Conservation (phyloP, 495 filamentous ascomycete genomes). For the Achaetomiella virescens region DNA sequence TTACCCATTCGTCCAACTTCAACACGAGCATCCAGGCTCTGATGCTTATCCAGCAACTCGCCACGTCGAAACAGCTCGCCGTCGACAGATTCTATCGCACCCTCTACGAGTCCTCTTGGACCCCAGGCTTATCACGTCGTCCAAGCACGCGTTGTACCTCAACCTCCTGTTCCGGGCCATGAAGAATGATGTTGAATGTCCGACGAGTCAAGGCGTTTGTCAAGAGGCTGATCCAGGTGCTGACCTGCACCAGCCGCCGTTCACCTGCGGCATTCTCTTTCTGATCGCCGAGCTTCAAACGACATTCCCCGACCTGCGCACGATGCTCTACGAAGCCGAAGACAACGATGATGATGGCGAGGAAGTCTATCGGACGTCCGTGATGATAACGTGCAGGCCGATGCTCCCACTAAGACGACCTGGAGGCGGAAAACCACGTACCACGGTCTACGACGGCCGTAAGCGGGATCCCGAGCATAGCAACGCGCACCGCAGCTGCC, state of each 20-base stretch:
- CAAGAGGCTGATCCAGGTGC: slow-evolving; percentile 84
- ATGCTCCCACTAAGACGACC: slow-evolving; percentile 25
- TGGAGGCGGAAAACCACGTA: slow-evolving; percentile 8
- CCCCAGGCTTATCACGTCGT: slow-evolving; percentile 77
- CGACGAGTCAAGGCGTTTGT: slow-evolving; percentile 91
- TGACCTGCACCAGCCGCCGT: slow-evolving; percentile 83
- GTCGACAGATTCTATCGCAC: slow-evolving; percentile 91
- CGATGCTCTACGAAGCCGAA: slow-evolving; percentile 65
- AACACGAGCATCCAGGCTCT: slow-evolving; percentile 96
- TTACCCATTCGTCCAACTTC: slow-evolving; percentile 97
- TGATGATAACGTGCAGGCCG: slow-evolving; percentile 59
- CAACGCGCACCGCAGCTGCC: slow-evolving; percentile 80
- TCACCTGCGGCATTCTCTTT: slow-evolving; percentile 84
- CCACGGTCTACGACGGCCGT: slow-evolving; percentile 64
- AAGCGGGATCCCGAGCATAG: slow-evolving; percentile 88
- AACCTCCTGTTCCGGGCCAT: slow-evolving; percentile 84
- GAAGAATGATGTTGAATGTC: slow-evolving; percentile 77
- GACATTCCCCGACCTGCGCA: slow-evolving; percentile 66
- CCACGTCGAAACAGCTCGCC: slow-evolving; percentile 63
- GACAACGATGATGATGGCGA: slow-evolving; percentile 46
- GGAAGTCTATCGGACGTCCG: slow-evolving; percentile 55
- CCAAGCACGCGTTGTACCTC: slow-evolving; percentile 90
- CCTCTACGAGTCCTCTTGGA: slow-evolving; percentile 93
- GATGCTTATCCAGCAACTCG: slow-evolving; percentile 91
- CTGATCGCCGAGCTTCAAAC: slow-evolving; percentile 73